These are phyloP conservation scores for Cytospora chrysosperma DNA, from an alignment of 2,329 filamentous ascomycete genomes.

Conservation along the genomic window DNA sequence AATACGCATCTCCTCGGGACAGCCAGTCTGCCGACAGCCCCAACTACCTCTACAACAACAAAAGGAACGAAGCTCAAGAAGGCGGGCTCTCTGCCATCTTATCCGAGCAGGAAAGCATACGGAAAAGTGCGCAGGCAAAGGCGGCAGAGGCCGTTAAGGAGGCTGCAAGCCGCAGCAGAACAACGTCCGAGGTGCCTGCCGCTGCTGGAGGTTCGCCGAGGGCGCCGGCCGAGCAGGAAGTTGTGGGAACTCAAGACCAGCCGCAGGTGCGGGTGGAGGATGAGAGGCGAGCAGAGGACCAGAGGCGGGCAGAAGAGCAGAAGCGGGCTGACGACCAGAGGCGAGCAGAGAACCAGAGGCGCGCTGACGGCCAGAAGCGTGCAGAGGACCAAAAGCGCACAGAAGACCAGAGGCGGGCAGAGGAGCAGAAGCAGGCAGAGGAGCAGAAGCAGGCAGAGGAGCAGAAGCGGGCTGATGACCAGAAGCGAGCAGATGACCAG, in stretches of 20 bases:
- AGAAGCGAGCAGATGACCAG: not conserved
- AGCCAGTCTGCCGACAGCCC: not conserved
- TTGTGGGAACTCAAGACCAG: not conserved
- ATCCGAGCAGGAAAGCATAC: slow-evolving; percentile 16
- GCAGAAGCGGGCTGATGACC: too few relatives aligned
- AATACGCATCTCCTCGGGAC: not conserved
- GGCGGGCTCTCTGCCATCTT: not conserved
- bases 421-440: not conserved
- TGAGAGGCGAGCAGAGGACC: not conserved
- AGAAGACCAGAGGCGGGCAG: too few relatives aligned
- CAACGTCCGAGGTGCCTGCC: slow-evolving; percentile 13
- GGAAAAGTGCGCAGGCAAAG: slow-evolving; percentile 18
- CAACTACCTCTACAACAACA: not conserved
- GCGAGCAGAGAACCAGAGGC: too few relatives aligned
- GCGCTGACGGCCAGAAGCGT: not conserved
- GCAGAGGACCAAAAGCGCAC: not conserved
- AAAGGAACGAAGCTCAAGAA: not conserved
- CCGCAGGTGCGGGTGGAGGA: not conserved
- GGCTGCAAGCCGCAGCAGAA: slow-evolving; percentile 20
- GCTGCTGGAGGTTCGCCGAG: not conserved
- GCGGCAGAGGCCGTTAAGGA: slow-evolving; percentile 19
- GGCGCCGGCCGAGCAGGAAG: not conserved
- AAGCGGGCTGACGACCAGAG: too few relatives aligned
- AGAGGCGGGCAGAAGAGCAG: not conserved
- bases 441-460: too few relatives aligned